A percentile compares a stretch with the other conserved stretches of the same genome.
phyloP scores from a whole-genome alignment of 139 green algal species.

The Nannochloris sp. region DNA sequence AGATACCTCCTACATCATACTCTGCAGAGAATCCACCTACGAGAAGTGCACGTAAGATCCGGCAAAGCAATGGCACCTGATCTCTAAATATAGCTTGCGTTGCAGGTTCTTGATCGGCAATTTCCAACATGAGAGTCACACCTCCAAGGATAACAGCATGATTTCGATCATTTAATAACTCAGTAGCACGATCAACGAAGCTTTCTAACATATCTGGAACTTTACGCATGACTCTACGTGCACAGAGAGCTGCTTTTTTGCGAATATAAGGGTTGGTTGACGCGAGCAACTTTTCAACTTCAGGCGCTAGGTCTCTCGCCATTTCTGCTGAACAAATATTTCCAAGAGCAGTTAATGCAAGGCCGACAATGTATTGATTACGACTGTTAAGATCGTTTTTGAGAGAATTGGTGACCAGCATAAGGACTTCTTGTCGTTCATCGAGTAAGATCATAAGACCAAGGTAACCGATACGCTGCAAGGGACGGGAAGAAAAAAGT shows the following conservation, averaged over 20 bases:
- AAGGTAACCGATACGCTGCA: conserved; percentile 93
- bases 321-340: conserved; percentile 98
- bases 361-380: conserved; percentile 82
- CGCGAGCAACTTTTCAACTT: conserved; percentile 83
- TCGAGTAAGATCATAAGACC: conserved; percentile 96
- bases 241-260: conserved; percentile 91
- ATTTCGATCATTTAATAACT: conserved; percentile 79
- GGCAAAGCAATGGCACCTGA: conserved; percentile 61
- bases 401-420: conserved; percentile 98
- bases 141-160: conserved; percentile 83
- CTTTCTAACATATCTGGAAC: conserved; percentile 86
- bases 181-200: conserved; percentile 63
- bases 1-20: conserved; percentile 89
- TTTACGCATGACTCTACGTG: conserved; percentile 79
- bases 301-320: conserved; percentile 88
- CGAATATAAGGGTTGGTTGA: conserved; percentile 73
- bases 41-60: conserved; percentile 56
- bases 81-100: conserved; percentile 1
- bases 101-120: conserved; percentile 31
- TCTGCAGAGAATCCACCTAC: conserved; percentile 65
- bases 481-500: neutral
- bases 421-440: conserved; percentile 98
- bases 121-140: conserved; percentile 75
- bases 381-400: conserved; percentile 88
- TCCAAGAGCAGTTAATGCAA: conserved; percentile 89